These are phyloP conservation scores for Colletotrichum sp. DNA, from an alignment of 2,329 filamentous ascomycete species.

Conservation along the genomic window DNA sequence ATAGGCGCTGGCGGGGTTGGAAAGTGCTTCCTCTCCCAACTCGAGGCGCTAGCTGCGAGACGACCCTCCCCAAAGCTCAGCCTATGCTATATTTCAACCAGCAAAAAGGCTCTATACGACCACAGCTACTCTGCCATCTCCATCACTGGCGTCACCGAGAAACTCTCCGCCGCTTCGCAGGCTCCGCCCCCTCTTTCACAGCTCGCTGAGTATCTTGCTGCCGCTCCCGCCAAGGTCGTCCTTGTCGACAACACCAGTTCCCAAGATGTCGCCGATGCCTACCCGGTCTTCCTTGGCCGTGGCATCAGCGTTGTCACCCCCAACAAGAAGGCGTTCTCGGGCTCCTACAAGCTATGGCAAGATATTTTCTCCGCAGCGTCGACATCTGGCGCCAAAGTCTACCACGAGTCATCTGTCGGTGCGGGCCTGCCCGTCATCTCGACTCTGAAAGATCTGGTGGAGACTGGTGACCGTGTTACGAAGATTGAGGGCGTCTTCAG, in stretches of 20 bases:
- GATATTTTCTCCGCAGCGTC: conserved; percentile 81
- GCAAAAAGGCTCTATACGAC: conserved; percentile 80
- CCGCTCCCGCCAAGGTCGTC: conserved; percentile 78
- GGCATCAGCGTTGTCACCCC: conserved; percentile 94
- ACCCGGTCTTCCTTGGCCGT: conserved; percentile 79
- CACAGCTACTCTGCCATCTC: conserved; percentile 72
- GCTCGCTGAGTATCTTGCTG: conserved; percentile 78
- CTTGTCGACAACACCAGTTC: conserved; percentile 97
- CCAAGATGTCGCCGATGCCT: conserved; percentile 81
- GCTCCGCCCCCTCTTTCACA: conserved; percentile 71
- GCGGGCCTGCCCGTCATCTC: conserved; percentile 93
- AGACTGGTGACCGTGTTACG: conserved; percentile 89
- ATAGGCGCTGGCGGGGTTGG: conserved; percentile 91
- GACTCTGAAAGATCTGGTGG: conserved; percentile 90
- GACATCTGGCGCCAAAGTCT: conserved; percentile 78
- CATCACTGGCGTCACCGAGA: conserved; percentile 64
- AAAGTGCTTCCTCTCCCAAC: conserved; percentile 86
- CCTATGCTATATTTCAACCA: conserved; percentile 86
- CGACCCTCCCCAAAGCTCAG: conserved; percentile 73
- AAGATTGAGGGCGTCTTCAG: conserved; percentile 98
- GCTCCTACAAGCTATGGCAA: conserved; percentile 80
- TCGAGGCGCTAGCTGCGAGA: conserved; percentile 70
- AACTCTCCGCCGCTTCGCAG: conserved; percentile 68
- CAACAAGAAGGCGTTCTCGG: conserved; percentile 98
- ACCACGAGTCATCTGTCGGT: conserved; percentile 94